Base-by-base conservation (phyloP, 768 basidiomycete genomes). In the Gloeostereum incarnatum region DNA sequence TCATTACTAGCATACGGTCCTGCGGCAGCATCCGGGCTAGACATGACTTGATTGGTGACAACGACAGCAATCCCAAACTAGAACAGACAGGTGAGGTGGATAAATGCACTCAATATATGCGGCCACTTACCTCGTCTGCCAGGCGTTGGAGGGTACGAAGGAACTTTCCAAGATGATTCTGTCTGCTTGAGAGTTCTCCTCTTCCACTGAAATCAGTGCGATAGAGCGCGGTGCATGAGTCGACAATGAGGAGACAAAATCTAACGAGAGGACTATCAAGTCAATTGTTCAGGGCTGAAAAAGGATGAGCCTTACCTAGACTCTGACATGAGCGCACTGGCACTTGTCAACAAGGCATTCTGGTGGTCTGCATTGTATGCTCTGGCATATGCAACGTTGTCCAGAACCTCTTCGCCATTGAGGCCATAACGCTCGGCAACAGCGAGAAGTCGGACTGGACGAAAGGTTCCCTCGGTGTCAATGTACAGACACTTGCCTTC, bases 281-380 rank as follows among this genome's bases (percentile, higher is more conserved):
- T 16, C 20, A 33, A 8, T 8, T 27, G 4, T 22, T 13, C 23
- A 29, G 9, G 7, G 17, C 13, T 18, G 25, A 17, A 27, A 22
- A 46, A 39, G 21, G n/a, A 23, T 11, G 6, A 14, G 3, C 45
- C 66, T 38, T 45, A 93, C 94, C 96, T 79, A 29, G 94, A 97
- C 58, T 99, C 96, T 4, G 92, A 88, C 96, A 99, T 98, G 51
- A 99, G 74, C n/a, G 93, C 96, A 54, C 90, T 90, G 2, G 96
- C 96, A 48, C 78, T 85, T 0, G 90, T 81, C 43, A 99, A 66
- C 39, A 99, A 68, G 37, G 86, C 75, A 39, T 87, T 76, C 54
- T 99, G 96, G 61, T 98, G 96, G 55, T 98, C 96, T 26, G 93
- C 94, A 51, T 99, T 99, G 60, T 97, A 98, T 49, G 96, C 96